Percentiles rank a stretch among this genome's conserved stretches.
Evolutionary conservation across 1,139 yeast species (phyloP).

Genomic region (Candida smagusa): DNA sequence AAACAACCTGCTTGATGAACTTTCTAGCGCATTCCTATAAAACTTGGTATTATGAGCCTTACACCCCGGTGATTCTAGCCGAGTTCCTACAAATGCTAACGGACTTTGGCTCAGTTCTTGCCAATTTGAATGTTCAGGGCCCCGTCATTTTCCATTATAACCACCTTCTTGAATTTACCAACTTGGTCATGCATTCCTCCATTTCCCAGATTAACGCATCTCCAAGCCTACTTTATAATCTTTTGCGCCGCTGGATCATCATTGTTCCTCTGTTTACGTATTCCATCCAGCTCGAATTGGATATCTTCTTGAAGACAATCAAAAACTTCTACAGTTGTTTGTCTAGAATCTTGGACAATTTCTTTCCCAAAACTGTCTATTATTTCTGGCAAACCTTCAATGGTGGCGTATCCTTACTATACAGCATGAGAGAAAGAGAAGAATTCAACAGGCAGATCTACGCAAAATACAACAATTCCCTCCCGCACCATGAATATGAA

Average conservation of each 20-base stretch:
- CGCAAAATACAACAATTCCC: constrained; percentile 1
- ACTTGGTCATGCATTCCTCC: constrained; percentile 5
- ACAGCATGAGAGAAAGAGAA: constrained; percentile 9
- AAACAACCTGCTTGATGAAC: constrained; percentile 15
- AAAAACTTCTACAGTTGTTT: constrained; percentile 18
- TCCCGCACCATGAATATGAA: constrained; percentile 3
- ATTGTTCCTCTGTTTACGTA: constrained; percentile 23
- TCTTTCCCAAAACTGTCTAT: constrained; percentile 24
- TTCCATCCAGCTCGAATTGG: constrained; percentile 10
- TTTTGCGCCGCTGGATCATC: constrained; percentile 25
- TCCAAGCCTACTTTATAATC: constrained; percentile 14
- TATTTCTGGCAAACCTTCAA: constrained; percentile 23
- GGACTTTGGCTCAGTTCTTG: constrained; percentile 8
- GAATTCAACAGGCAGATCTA: constrained; percentile 2
- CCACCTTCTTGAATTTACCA: constrained; percentile 10
- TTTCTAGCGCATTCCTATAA: constrained; percentile 22
- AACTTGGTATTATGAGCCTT: constrained; percentile 21
- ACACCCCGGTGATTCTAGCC: constrained; percentile 16
- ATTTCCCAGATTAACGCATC: constrained; percentile 8
- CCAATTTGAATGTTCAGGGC: constrained; percentile 2
- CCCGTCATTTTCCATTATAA: constrained; percentile 14
- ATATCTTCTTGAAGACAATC: constrained; percentile 18
- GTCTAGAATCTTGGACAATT: constrained; percentile 18
- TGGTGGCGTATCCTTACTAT: constrained; percentile 18
- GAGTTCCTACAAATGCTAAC: constrained; percentile 18